A percentile compares a stretch with the other conserved stretches of the same genome.
These are phyloP conservation scores for Pseudisothecium myosuroides DNA, from an alignment of 225 moss, liverwort and hornwort species.

Conservation along the genomic window DNA sequence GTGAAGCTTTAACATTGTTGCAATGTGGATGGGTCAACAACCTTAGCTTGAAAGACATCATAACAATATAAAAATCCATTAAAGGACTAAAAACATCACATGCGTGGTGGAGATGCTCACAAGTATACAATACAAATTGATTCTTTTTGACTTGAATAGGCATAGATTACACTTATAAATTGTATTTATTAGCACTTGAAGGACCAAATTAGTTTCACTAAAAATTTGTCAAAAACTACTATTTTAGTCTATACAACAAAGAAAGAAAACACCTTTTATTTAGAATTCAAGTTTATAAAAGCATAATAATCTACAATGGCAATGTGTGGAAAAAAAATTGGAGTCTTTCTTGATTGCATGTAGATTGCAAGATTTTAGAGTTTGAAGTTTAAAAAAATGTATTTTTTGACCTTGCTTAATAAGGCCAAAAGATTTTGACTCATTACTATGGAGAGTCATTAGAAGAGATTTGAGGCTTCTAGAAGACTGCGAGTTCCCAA, in stretches of 20 bases:
- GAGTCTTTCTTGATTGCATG: not conserved
- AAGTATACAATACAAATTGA: not conserved
- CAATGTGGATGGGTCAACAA: no score
- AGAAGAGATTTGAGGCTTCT: no score
- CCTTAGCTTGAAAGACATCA: not conserved
- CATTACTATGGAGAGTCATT: no score
- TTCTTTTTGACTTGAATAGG: not conserved
- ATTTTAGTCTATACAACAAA: not conserved
- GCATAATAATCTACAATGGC: not conserved
- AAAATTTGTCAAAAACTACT: not conserved
- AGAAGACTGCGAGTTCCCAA: no score
- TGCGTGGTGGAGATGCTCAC: no score
- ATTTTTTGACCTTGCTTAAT: accelerated
- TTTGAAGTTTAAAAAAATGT: not conserved
- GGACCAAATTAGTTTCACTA: not conserved
- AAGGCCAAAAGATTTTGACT: not conserved
- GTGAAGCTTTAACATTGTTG: no score
- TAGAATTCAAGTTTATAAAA: not conserved
- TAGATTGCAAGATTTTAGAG: not conserved
- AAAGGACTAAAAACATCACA: not conserved
- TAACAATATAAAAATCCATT: not conserved
- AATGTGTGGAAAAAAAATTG: not conserved
- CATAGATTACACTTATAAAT: not conserved
- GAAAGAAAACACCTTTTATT: not conserved
- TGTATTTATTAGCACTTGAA: not conserved